Base-by-base conservation (phyloP, 306 rosid genomes). In the Parietaria judaica region DNA sequence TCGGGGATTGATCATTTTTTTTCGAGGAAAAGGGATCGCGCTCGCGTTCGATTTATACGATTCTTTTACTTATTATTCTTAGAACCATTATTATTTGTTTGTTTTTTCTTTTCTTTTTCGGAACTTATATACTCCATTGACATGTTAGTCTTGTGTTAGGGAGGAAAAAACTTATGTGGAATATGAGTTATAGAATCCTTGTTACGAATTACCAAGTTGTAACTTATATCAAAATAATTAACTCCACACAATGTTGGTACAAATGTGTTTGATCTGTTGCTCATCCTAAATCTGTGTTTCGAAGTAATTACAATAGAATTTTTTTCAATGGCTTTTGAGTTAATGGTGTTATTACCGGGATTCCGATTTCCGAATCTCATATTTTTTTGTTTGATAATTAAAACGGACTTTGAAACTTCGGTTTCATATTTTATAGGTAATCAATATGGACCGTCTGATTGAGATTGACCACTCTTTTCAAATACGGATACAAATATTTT, bases 11-110 rank as follows among this genome's bases (percentile, higher is more conserved):
- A 50, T 54, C 49, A 53, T 72, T 70, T 36, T 36, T 75, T 43
- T 67, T 61, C 65, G 74, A 60, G 76, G 64, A 58, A 11, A 58
- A 46, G 78, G 35, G 61, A 52, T 5, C 51, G 16, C 23, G 11
- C 51, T 23, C 38, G 41, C 34, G 50, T 54, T 54, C 58, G 51
- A 7, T 37, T 23, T 23, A 55, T 44, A 14, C n/a, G 4, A 54
- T 49, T 48, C 31, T 60, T 60, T 9, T 16, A 13, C 34, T 53
- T 52, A 2, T 16, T 52, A 14, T 38, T 23, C 31, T 23, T 23
- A 23, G 31, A 23, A 23, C 12, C 1, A 3, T 14, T 31, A 17
- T 34, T 11, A 6, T 31, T 11, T 3, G 1, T 55, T 8, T 11
- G 8, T 57, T 57, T 14, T n/a, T 1, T 34, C 1, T 57, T 12